These are phyloP conservation scores for Plasmopara halstedii DNA, from an alignment of 352 stramenopile genomes.

Conservation along the genomic window DNA sequence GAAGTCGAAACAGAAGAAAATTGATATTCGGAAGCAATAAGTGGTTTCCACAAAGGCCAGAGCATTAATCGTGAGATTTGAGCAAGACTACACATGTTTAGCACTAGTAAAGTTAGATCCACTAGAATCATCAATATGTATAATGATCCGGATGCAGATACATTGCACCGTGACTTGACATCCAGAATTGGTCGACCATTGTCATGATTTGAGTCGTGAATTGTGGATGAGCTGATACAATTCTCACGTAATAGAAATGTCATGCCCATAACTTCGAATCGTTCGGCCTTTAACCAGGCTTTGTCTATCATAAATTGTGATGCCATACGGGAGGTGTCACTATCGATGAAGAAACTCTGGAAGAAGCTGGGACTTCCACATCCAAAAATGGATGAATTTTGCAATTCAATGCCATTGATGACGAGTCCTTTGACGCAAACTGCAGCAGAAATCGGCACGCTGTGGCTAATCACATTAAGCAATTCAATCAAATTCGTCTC, in stretches of 20 bases:
- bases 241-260: slow-evolving; percentile 28
- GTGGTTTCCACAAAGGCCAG: slow-evolving; percentile 22
- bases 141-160: slow-evolving; percentile 34
- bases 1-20: slow-evolving; percentile 14
- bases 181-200: slow-evolving; percentile 9
- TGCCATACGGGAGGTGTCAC: slow-evolving; percentile 4
- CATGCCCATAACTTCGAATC: slow-evolving; percentile 26
- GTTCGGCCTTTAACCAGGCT: slow-evolving; percentile 18
- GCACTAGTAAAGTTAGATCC: slow-evolving; percentile 29
- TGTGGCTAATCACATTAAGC: slow-evolving; percentile 51
- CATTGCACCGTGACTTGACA: slow-evolving; percentile 31
- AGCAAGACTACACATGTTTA: slow-evolving; percentile 20
- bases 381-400: slow-evolving; percentile 26
- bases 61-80: slow-evolving; percentile 31
- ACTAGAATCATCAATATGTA: slow-evolving; percentile 38
- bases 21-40: slow-evolving; percentile 11
- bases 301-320: slow-evolving; percentile 20
- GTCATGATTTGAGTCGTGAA: slow-evolving; percentile 2
- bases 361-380: slow-evolving; percentile 31
- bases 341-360: slow-evolving; percentile 25
- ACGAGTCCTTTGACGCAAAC: slow-evolving; percentile 47
- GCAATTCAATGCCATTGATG: slow-evolving; percentile 13
- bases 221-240: slow-evolving; percentile 13
- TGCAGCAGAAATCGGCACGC: slow-evolving; percentile 27
- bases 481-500: slow-evolving; percentile 37